Evolutionary conservation across 2,329 filamentous ascomycete genomes (phyloP).

Genomic region (Clathrospora elynae): DNA sequence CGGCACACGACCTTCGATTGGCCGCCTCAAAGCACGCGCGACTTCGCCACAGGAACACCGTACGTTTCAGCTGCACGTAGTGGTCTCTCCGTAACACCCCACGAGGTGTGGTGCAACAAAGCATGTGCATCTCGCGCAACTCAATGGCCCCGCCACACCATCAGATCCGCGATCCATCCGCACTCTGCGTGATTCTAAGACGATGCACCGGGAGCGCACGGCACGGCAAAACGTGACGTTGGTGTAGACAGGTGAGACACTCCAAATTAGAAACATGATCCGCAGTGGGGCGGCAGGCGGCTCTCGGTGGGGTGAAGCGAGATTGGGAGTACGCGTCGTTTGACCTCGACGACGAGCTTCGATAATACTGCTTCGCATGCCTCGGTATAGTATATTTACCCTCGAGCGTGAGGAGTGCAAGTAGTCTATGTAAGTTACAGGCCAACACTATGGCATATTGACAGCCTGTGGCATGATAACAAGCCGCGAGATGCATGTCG

Average conservation of each 20-base stretch:
- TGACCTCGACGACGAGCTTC: background rate
- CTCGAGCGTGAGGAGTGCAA: too few relatives aligned
- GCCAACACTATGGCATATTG: background rate
- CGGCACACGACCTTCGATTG: slow-evolving; percentile 12
- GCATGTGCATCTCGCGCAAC: slow-evolving; percentile 1
- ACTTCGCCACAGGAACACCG: slow-evolving; percentile 20
- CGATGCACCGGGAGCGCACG: slow-evolving; percentile 6
- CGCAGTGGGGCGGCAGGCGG: slow-evolving; percentile 19
- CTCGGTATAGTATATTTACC: background rate
- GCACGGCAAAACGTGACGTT: slow-evolving; percentile 14
- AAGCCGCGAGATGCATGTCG: slow-evolving; percentile 1
- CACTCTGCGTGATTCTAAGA: slow-evolving; percentile 1
- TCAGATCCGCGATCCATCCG: background rate
- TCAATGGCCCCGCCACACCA: background rate
- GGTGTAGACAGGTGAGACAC: slow-evolving; percentile 6
- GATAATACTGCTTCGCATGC: background rate
- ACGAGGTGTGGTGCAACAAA: slow-evolving; percentile 10
- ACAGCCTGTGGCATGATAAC: background rate
- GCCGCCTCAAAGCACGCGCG: slow-evolving; percentile 7
- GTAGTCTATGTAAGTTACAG: background rate
- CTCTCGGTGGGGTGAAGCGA: slow-evolving; percentile 19
- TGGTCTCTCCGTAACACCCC: slow-evolving; percentile 11
- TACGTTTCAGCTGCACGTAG: slow-evolving; percentile 21
- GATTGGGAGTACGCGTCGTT: slow-evolving; percentile 26
- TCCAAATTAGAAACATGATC: slow-evolving; percentile 25